Percentiles rank a stretch among this genome's conserved stretches.
Conservation (phyloP, 306 rosid species). For the Hippophae tibetana region DNA sequence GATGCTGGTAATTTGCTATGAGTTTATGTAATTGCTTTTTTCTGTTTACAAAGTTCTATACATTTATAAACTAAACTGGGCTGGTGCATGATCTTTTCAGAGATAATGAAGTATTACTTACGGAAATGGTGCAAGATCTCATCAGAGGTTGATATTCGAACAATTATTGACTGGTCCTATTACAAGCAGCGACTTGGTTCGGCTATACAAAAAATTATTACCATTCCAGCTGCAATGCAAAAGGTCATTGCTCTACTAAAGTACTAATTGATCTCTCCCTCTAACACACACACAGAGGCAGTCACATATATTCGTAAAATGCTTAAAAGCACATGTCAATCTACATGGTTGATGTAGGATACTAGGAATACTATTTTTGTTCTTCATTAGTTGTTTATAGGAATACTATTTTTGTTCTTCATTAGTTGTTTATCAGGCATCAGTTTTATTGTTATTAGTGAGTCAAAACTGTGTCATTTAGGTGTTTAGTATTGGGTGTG, state of each 20-base stretch:
- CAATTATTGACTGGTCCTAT: slow-evolving; percentile 95
- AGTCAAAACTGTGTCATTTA: too few relatives aligned
- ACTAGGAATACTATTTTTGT: too few relatives aligned
- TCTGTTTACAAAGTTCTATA: slow-evolving; percentile 1
- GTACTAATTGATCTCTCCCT: neutral
- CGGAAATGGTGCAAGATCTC: slow-evolving; percentile 98
- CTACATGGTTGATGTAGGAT: too few relatives aligned
- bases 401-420: too few relatives aligned
- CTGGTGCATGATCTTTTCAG: slow-evolving; percentile 37
- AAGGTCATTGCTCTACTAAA: slow-evolving; percentile 45
- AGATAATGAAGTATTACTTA: slow-evolving; percentile 78
- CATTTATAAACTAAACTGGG: slow-evolving; percentile 17
- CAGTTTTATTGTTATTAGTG: too few relatives aligned
- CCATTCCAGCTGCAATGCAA: slow-evolving; percentile 99
- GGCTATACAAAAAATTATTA: slow-evolving; percentile 81
- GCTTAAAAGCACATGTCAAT: too few relatives aligned
- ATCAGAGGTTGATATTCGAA: slow-evolving; percentile 77
- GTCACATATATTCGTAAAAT: too few relatives aligned
- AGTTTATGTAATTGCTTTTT: slow-evolving; percentile 4
- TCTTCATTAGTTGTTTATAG: too few relatives aligned
- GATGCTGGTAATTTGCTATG: slow-evolving; percentile 56
- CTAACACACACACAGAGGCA: too few relatives aligned
- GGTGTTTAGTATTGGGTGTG: too few relatives aligned
- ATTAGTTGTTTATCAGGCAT: too few relatives aligned
- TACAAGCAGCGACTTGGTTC: slow-evolving; percentile 95